phyloP scores from a whole-genome alignment of 2,329 filamentous ascomycete species.

The Penicillium sp. region DNA sequence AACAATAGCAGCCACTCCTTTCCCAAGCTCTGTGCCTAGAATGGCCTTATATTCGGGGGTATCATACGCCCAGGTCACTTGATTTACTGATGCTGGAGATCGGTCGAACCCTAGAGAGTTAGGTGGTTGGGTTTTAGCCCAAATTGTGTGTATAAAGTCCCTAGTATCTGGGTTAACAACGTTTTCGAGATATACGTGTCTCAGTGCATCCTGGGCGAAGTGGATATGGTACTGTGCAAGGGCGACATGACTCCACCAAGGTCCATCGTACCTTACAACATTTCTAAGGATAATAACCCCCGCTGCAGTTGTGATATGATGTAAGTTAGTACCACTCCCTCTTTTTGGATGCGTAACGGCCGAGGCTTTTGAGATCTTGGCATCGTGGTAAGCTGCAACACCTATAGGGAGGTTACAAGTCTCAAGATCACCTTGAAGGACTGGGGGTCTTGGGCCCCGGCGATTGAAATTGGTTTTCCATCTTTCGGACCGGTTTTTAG shows the following conservation, averaged over 20 bases:
- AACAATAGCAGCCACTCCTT: not conserved
- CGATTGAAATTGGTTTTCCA: not conserved
- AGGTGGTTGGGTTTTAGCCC: not conserved
- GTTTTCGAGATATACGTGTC: not conserved
- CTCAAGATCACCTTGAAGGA: not conserved
- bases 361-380: not conserved
- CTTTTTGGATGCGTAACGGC: not conserved
- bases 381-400: not conserved
- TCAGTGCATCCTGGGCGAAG: not conserved
- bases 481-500: not conserved
- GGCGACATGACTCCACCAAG: not conserved
- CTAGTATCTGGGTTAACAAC: not conserved
- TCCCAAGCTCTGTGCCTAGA: slow-evolving; percentile 3
- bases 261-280: not conserved
- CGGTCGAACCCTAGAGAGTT: not conserved
- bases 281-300: not conserved
- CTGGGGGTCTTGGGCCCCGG: not conserved
- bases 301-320: not conserved
- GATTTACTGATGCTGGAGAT: not conserved
- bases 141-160: not conserved
- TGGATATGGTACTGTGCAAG: not conserved
- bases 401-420: not conserved
- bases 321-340: not conserved
- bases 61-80: not conserved
- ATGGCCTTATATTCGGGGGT: not conserved